Base-by-base conservation (phyloP, 2,329 filamentous ascomycete genomes). In the Diaporthe sp. region DNA sequence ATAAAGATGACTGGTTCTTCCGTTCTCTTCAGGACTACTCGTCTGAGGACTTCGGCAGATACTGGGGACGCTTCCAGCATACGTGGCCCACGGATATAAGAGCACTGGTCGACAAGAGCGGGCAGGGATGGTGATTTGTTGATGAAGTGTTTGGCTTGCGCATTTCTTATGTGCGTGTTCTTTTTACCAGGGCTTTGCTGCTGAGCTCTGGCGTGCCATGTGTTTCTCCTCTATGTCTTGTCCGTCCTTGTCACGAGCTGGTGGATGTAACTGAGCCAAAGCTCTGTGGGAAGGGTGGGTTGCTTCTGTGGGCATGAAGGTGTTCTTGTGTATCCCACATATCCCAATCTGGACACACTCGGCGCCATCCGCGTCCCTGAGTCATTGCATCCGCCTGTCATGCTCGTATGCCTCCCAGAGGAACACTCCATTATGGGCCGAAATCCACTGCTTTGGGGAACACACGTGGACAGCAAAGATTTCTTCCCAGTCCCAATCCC, bases 371-470 rank as follows among this genome's bases (percentile, higher is more conserved):
- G 25, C 2, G 22, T 22, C n/a, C 59, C 8, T 15, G 59, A 65
- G 59, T 65, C 25, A 65, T 65, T 65, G 59, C 59, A 44, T 31
- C 59, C 37, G 58, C 12, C 37, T 42, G 31, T 44, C 58, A 28
- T 28, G n/a, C 19, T 58, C 53, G 15, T 42, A 37, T 28, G 8
- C n/a, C n/a, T 12, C 49, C 4, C 37, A 39, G 42, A 61, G 34
- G 28, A 42, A 28, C 7, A 28, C n/a, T 42, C 34, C 39, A 31
- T 25, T 12, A 31, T 10, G 17, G 22, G 15, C 9, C 22, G 59
- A 44, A 10, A 28, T 6, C 2, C n/a, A 44, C 3, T 25, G 15
- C 4, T 62, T 42, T 19, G 19, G n/a, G 15, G 4, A 28, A 17
- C 28, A 17, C n/a, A 6, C 13, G n/a, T 42, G n/a, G 6, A 17